Percentiles rank a stretch among this genome's conserved stretches.
These are phyloP conservation scores for Clarireedia monteithiana DNA, from an alignment of 2,329 filamentous ascomycete genomes.

Conservation along the genomic window DNA sequence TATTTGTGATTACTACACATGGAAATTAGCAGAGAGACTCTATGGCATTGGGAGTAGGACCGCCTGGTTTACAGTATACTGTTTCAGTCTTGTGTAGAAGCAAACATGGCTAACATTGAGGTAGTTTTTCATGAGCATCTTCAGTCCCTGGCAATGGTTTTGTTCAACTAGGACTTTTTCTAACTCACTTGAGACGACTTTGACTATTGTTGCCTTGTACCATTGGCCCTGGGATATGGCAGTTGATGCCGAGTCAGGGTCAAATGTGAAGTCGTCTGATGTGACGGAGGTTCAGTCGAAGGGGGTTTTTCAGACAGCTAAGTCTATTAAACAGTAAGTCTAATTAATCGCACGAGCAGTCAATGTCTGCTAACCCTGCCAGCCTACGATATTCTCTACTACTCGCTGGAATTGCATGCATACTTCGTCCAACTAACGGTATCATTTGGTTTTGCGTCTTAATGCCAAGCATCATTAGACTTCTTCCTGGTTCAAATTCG, in stretches of 20 bases:
- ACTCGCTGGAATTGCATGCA: slow-evolving; percentile 72
- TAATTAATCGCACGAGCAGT: neutral
- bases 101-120: slow-evolving; percentile 4
- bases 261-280: neutral
- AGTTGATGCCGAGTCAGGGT: slow-evolving; percentile 16
- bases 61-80: slow-evolving; percentile 60
- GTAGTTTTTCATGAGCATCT: slow-evolving; percentile 61
- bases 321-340: slow-evolving; percentile 29
- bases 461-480: slow-evolving; percentile 39
- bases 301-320: slow-evolving; percentile 19
- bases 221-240: slow-evolving; percentile 82
- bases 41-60: slow-evolving; percentile 59
- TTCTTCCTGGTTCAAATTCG: neutral
- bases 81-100: neutral
- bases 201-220: slow-evolving; percentile 72
- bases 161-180: slow-evolving; percentile 89
- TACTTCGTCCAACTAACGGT: slow-evolving; percentile 82
- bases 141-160: slow-evolving; percentile 95
- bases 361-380: neutral
- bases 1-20: slow-evolving; percentile 77
- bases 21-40: slow-evolving; percentile 66
- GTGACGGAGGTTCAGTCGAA: neutral
- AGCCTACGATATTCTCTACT: slow-evolving; percentile 58
- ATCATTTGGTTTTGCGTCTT: slow-evolving; percentile 73
- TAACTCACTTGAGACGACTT: slow-evolving; percentile 84